Percentiles rank a stretch among this genome's conserved stretches.
phyloP scores from a whole-genome alignment of 1,284 basidiomycete species.

The Ustilago tritici region DNA sequence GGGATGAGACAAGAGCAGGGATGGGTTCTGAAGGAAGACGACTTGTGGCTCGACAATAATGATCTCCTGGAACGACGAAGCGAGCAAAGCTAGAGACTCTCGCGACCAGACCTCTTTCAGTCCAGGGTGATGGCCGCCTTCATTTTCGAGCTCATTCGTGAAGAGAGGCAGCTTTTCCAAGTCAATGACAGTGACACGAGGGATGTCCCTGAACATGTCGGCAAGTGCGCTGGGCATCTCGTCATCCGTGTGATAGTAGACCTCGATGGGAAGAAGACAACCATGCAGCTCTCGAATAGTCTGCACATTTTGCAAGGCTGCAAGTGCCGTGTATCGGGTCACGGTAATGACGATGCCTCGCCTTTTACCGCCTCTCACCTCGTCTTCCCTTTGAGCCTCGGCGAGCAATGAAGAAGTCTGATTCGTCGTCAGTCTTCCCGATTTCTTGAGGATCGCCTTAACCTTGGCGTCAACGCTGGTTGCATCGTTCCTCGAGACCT shows the following conservation, averaged over 20 bases:
- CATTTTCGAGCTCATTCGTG: conserved; percentile 38
- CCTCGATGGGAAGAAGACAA: conserved; percentile 37
- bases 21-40: conserved; percentile 47
- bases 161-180: conserved; percentile 30
- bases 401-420: conserved; percentile 13
- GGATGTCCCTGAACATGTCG: conserved; percentile 23
- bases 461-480: conserved; percentile 17
- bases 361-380: conserved; percentile 23
- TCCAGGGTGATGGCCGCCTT: conserved; percentile 35
- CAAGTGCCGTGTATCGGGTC: conserved; percentile 17
- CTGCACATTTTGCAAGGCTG: conserved; percentile 36
- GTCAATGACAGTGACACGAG: conserved; percentile 23
- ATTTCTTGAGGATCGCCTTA: conserved; percentile 17
- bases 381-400: conserved; percentile 22
- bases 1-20: conserved; percentile 31
- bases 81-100: conserved; percentile 31
- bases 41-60: conserved; percentile 40
- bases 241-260: conserved; percentile 36
- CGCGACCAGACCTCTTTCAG: conserved; percentile 36
- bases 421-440: conserved; percentile 15
- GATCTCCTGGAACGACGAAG: conserved; percentile 39
- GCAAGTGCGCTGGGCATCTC: conserved; percentile 26
- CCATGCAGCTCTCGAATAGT: conserved; percentile 29
- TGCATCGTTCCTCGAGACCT: neutral
- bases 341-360: conserved; percentile 45